Evolutionary conservation across 148 eudicot genomes (phyloP), one percentile per base, ranked within the genome.

Genomic region (Camellia granthamiana): DNA sequence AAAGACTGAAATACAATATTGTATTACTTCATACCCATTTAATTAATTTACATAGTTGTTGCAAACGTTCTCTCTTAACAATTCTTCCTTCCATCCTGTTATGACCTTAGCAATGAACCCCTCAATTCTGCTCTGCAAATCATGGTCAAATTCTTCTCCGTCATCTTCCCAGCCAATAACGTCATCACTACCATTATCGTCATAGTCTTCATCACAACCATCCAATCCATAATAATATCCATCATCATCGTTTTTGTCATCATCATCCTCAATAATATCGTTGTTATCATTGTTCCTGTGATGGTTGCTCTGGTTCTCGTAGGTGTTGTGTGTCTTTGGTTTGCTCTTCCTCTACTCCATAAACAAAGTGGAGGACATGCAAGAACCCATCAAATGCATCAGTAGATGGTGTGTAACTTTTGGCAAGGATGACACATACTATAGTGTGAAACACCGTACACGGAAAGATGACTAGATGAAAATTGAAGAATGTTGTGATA

Each of bases 31-130:
- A 11, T 59, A 16, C 13, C 42, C 42, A 21, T 21, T 3, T 64
- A 19, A 2, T 76, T 52, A 54, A 42, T 74, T 43, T 56, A 3
- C 47, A 11, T 21, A 30, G n/a, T 56, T 59, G 51, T 12, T 46
- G 14, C 66, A 76, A 56, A 84, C 55, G 55, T 82, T 80, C 42
- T 88, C 90, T 7, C 60, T 55, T 55, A 82, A 60, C 82, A 69
- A 72, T 79, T 88, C 89, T 77, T 86, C 87, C 73, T 79, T 86
- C 91, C 91, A 88, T 76, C 86, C 82, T 47, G 58, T 83, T 23
- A 82, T 72, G 41, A 87, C 87, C 81, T 82, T 85, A 4, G 88
- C 86, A 55, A 89, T 89, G 80, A 89, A 89, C 0, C 76, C 88
- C 72, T 84, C 88, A 15, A 82, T 58, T 62, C 70, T 84, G 54